A percentile compares a stretch with the other conserved stretches of the same genome.
These are phyloP conservation scores for Globisporangium heterothallicum DNA, from an alignment of 352 stramenopile genomes.

Conservation along the genomic window DNA sequence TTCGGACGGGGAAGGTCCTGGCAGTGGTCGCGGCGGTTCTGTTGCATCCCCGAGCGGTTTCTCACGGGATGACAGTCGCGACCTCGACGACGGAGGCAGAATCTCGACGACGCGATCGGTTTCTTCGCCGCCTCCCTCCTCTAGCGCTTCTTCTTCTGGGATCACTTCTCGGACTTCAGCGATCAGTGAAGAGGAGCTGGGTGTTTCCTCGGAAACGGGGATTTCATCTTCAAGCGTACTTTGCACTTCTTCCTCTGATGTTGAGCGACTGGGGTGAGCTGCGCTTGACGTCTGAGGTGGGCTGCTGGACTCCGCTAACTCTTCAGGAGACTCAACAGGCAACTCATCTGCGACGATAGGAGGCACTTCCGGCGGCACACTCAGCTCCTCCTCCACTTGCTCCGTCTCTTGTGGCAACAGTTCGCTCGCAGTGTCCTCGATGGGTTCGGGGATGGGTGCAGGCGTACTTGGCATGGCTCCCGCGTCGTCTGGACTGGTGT, in stretches of 20 bases:
- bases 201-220: no score
- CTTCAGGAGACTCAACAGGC: not conserved
- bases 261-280: not conserved
- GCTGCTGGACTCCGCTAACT: not conserved
- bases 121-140: slow-evolving; percentile 5
- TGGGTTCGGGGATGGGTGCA: not conserved
- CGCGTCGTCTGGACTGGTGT: not conserved
- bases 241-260: not conserved
- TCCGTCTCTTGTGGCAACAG: not conserved
- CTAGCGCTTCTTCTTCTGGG: slow-evolving; percentile 2
- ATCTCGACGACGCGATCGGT: slow-evolving; percentile 8
- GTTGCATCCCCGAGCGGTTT: not conserved
- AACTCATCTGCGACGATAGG: not conserved
- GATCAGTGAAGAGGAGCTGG: no score
- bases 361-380: not conserved
- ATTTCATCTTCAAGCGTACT: not conserved
- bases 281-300: not conserved
- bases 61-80: slow-evolving; percentile 3
- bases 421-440: not conserved
- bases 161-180: slow-evolving; percentile 1
- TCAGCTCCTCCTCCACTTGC: not conserved
- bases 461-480: not conserved
- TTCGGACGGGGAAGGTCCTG: not conserved
- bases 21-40: not conserved
- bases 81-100: not conserved